These are phyloP conservation scores for Cercospora berteroae DNA, from an alignment of 2,329 filamentous ascomycete species.

Conservation along the genomic window DNA sequence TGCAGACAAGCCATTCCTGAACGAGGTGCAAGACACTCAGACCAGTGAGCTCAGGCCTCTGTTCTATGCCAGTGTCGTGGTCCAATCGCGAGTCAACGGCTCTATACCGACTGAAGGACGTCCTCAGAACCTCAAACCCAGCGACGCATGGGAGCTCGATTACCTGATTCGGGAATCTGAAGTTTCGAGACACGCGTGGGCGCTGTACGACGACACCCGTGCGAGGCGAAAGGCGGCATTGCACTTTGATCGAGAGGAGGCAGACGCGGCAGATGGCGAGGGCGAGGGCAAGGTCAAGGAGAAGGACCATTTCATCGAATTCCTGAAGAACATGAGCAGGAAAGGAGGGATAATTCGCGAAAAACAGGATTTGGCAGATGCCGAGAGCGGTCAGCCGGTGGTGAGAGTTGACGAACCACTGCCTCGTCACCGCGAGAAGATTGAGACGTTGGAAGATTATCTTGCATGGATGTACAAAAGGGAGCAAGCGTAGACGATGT, in stretches of 20 bases:
- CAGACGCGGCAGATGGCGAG: constrained; percentile 29
- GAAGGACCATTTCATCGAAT: constrained; percentile 46
- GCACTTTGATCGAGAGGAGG: constrained; percentile 43
- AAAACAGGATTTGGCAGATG: constrained; percentile 53
- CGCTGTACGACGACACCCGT: constrained; percentile 58
- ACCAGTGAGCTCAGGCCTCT: constrained; percentile 42
- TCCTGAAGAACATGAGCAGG: constrained; percentile 50
- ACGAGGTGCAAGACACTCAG: constrained; percentile 10
- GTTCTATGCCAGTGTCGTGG: constrained; percentile 68
- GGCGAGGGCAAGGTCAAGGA: constrained; percentile 38
- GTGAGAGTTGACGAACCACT: constrained; percentile 32
- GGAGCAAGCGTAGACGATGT: constrained; percentile 7
- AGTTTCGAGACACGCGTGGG: constrained; percentile 36
- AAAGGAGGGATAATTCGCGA: constrained; percentile 60
- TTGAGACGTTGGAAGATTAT: constrained; percentile 32
- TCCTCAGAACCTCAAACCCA: constrained; percentile 50
- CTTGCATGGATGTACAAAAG: constrained; percentile 33
- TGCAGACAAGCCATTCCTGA: constrained; percentile 14
- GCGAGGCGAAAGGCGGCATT: constrained; percentile 54
- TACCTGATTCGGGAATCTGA: constrained; percentile 70
- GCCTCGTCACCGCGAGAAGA: constrained; percentile 17
- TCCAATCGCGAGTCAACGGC: constrained; percentile 71
- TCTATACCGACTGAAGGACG: constrained; percentile 54
- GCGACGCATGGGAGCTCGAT: constrained; percentile 68
- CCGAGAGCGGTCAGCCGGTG: constrained; percentile 46